These are phyloP conservation scores for Dothidotthia symphoricarpi DNA, from an alignment of 2,329 filamentous ascomycete genomes.

Conservation along the genomic window DNA sequence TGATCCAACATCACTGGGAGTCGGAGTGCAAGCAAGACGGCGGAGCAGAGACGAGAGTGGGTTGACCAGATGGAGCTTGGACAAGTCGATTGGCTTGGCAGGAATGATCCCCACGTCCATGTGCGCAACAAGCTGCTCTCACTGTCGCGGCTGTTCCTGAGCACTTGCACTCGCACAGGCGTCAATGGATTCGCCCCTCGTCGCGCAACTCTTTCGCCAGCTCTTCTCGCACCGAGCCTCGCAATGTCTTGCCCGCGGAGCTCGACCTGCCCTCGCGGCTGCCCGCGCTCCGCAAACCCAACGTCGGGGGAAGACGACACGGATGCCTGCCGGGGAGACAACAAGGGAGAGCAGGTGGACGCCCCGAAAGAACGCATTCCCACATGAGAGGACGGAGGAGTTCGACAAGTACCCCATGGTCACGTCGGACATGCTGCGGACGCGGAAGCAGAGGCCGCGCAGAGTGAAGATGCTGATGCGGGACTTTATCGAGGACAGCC, in stretches of 20 bases:
- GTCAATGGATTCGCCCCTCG: slow-evolving; percentile 76
- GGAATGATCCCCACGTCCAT: slow-evolving; percentile 27
- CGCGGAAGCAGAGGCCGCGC: slow-evolving; percentile 71
- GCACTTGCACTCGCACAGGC: slow-evolving; percentile 13
- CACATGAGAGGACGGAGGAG: slow-evolving; percentile 74
- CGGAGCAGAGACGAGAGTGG: slow-evolving; percentile 13
- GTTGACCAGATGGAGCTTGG: slow-evolving; percentile 19
- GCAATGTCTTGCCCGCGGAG: slow-evolving; percentile 50
- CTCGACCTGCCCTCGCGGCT: slow-evolving; percentile 40
- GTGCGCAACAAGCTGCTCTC: slow-evolving; percentile 14
- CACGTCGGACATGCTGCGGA: slow-evolving; percentile 74
- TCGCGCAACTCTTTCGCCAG: slow-evolving; percentile 77
- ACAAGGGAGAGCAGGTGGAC: slow-evolving; percentile 75
- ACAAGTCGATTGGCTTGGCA: slow-evolving; percentile 30
- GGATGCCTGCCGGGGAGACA: slow-evolving; percentile 35
- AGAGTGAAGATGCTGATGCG: slow-evolving; percentile 95
- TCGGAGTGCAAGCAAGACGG: slow-evolving; percentile 6
- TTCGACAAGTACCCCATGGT: slow-evolving; percentile 80
- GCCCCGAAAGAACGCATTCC: slow-evolving; percentile 73
- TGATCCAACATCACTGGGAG: slow-evolving; percentile 33
- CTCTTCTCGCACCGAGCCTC: slow-evolving; percentile 73
- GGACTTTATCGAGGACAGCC: slow-evolving; percentile 95
- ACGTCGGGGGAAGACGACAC: slow-evolving; percentile 32
- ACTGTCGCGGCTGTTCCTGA: slow-evolving; percentile 12
- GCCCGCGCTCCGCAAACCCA: slow-evolving; percentile 30